Evolutionary conservation across 805 yeast species (phyloP), one percentile per base, ranked within the genome.

Genomic region (Candida manassasensis): DNA sequence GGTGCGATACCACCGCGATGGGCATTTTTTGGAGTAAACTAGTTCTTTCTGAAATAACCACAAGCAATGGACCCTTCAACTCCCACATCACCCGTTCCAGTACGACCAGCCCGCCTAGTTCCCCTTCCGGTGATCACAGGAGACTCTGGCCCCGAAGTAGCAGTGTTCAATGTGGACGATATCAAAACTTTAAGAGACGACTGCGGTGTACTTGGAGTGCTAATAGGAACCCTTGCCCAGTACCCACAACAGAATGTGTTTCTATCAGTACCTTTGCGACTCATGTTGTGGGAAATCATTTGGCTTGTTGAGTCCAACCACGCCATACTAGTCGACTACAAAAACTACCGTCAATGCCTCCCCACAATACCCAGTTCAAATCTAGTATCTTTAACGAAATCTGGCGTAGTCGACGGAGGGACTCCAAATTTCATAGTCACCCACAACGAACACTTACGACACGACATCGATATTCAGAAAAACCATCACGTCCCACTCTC

Each of bases 211-310:
- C 69, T 79, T 15, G 98, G 98, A 0, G 76, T 81, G 1, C 63
- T 90, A 11, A 61, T 76, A 0, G 98, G 98, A 0, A 84, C 96
- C 0, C 61, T 93, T 19, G 84, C 96, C 0, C 70, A 78, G 31
- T 87, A 89, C n/a, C 93, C 97, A 2, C 98, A 93, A 55, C 98
- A 90, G 51, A 88, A 87, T 50, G 67, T 80, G n/a, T 83, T 89
- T 49, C 63, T 86, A 27, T 94, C 96, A 0, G 59, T 89, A 2
- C 98, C 98, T 0, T 57, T 93, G 34, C 76, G 78, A 48, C 61
- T 90, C 29, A 69, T 77, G 59, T 57, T 75, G 0, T 94, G 85
- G 55, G 97, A 90, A 49, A 77, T 80, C 0, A 42, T 77, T 8
- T 84, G 84, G 77, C 61, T 88, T 19, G 64, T 81, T 6, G 59